phyloP scores from a whole-genome alignment of 148 eudicot genomes.

The Mesembryanthemum crystallinum region DNA sequence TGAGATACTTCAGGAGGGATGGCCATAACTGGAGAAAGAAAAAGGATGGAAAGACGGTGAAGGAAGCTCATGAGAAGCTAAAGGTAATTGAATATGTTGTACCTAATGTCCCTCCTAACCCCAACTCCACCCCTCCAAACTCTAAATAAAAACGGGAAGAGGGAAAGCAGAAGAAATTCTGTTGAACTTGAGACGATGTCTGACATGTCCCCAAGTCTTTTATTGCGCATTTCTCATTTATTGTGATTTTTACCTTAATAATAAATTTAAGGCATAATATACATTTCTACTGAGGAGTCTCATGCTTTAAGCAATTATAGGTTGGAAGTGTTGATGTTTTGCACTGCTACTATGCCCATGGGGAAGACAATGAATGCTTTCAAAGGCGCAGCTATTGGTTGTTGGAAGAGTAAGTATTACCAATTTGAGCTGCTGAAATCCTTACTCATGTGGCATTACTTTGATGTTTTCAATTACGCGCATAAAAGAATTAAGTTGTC shows the following conservation, averaged over 20 bases:
- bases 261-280: not conserved
- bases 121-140: no score
- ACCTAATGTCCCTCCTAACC: no score
- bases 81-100: constrained; percentile 43
- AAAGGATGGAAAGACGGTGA: constrained; percentile 82
- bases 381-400: constrained; percentile 68
- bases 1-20: constrained; percentile 91
- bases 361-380: constrained; percentile 58
- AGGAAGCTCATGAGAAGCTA: constrained; percentile 90
- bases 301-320: constrained; percentile 31
- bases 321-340: constrained; percentile 61
- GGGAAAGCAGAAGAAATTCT: not conserved
- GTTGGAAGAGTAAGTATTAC: constrained; percentile 57
- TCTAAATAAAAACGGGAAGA: not conserved
- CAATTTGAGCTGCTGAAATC: constrained; percentile 1
- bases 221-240: not conserved
- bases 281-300: constrained; percentile 11
- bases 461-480: not conserved
- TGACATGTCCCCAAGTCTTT: not conserved
- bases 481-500: not conserved
- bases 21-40: constrained; percentile 92
- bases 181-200: not conserved
- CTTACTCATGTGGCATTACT: not conserved
- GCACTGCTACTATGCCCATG: constrained; percentile 70
- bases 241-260: not conserved